These are phyloP conservation scores for Nicotiana paniculata DNA, from an alignment of 257 asterid species.

Conservation along the genomic window DNA sequence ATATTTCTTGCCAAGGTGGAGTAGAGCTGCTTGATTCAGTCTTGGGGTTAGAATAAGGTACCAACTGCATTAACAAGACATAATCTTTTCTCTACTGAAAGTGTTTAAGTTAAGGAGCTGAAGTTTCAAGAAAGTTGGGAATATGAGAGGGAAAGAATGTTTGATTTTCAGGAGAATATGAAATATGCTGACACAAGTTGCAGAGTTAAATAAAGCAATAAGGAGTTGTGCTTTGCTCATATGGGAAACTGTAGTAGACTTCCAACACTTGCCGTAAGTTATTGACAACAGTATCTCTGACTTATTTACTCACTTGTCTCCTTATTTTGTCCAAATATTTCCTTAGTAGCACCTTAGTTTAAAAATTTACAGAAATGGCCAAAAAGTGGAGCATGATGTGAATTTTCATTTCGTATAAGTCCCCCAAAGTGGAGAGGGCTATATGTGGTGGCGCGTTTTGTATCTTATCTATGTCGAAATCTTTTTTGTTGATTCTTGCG, in stretches of 20 bases:
- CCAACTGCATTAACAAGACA: slow-evolving; percentile 41
- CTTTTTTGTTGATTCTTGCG: no score
- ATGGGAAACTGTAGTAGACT: neutral
- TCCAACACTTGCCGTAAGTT: neutral
- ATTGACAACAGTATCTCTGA: neutral
- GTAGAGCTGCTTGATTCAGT: slow-evolving; percentile 34
- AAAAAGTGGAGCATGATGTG: no score
- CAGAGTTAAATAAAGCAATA: neutral
- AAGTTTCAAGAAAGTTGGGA: neutral
- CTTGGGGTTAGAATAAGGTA: slow-evolving; percentile 53
- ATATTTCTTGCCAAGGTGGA: slow-evolving; percentile 91
- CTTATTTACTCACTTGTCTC: no score
- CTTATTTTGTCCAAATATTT: no score
- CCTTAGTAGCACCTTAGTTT: no score
- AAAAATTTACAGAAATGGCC: no score
- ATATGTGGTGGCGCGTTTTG: no score
- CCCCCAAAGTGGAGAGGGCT: no score
- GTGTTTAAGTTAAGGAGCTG: no score
- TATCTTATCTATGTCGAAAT: no score
- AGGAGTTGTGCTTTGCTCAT: neutral
- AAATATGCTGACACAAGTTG: slow-evolving; percentile 9
- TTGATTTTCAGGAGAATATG: neutral
- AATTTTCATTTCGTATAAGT: no score
- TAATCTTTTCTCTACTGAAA: neutral
- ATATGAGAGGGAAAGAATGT: neutral